Percentiles rank a stretch among this genome's conserved stretches.
These are phyloP conservation scores for Fusarium luffae DNA, from an alignment of 2,329 filamentous ascomycete species.

Conservation along the genomic window DNA sequence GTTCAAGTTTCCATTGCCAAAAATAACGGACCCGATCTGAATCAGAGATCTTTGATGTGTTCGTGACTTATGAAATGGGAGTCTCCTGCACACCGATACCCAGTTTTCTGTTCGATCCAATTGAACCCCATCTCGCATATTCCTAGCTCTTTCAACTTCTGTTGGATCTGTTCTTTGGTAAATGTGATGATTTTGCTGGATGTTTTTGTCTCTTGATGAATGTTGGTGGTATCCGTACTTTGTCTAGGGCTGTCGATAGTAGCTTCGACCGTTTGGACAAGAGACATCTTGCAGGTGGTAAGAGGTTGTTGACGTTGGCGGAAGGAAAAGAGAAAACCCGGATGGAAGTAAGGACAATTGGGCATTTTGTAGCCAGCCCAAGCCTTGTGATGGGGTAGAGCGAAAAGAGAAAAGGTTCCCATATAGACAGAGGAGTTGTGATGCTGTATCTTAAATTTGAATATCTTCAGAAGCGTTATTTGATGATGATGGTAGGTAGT, in stretches of 20 bases:
- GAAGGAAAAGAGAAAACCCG: neutral
- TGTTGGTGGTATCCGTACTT: neutral
- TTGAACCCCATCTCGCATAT: neutral
- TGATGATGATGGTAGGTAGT: no score
- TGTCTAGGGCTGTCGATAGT: neutral
- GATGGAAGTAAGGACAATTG: no score
- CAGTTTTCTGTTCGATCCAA: neutral
- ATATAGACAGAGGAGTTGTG: no score
- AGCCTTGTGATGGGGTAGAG: no score
- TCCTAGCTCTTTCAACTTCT: neutral
- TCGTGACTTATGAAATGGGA: neutral
- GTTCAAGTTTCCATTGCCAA: accelerated
- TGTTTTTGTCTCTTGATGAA: neutral
- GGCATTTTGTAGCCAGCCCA: no score
- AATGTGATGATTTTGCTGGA: accelerated
- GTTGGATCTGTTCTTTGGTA: neutral
- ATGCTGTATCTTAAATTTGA: no score
- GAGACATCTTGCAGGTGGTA: neutral
- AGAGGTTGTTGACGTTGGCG: neutral
- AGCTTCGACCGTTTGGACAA: neutral
- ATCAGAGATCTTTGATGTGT: neutral
- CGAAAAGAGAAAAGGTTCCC: no score
- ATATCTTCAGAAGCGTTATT: no score
- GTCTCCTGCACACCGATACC: neutral
- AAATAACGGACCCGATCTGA: no score